phyloP scores from a whole-genome alignment of 2,329 filamentous ascomycete species.

The Zymoseptoria crescenta region DNA sequence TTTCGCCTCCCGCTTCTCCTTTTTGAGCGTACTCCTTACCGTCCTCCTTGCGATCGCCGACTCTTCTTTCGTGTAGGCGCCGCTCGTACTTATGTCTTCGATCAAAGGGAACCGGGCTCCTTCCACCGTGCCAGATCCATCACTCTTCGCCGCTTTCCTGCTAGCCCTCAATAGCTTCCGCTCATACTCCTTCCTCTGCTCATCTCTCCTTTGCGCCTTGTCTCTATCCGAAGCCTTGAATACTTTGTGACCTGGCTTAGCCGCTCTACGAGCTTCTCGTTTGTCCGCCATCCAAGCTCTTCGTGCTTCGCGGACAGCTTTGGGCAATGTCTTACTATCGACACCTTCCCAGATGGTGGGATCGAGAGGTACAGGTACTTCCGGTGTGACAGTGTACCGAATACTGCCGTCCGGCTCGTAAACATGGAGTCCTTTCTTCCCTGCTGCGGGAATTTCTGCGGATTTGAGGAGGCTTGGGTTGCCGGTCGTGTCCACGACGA shows the following conservation, averaged over 20 bases:
- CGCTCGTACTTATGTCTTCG: constrained; percentile 1
- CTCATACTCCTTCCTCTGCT: constrained; percentile 5
- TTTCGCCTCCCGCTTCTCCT: constrained; percentile 10
- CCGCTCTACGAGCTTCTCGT: constrained; percentile 7
- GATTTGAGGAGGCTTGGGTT: constrained; percentile 5
- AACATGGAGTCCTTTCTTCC: constrained; percentile 3
- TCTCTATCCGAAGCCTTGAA: neutral
- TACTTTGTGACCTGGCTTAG: neutral
- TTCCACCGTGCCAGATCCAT: constrained; percentile 6
- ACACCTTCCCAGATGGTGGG: constrained; percentile 16
- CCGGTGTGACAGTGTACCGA: constrained; percentile 5
- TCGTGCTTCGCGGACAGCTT: constrained; percentile 15
- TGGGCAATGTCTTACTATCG: constrained; percentile 12
- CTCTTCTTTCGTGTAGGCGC: constrained; percentile 10
- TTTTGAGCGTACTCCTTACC: constrained; percentile 13
- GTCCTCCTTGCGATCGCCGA: constrained; percentile 10
- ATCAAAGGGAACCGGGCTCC: constrained; percentile 11
- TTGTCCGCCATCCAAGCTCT: constrained; percentile 12
- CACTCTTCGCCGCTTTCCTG: constrained; percentile 2
- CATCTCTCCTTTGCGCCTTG: constrained; percentile 5
- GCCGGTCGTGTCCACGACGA: constrained; percentile 13
- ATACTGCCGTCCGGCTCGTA: constrained; percentile 12
- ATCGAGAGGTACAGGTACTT: constrained; percentile 12
- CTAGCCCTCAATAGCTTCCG: constrained; percentile 9
- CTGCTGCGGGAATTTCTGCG: neutral